These are phyloP conservation scores for Microdochium nivale DNA, from an alignment of 2,329 filamentous ascomycete genomes.

Conservation along the genomic window DNA sequence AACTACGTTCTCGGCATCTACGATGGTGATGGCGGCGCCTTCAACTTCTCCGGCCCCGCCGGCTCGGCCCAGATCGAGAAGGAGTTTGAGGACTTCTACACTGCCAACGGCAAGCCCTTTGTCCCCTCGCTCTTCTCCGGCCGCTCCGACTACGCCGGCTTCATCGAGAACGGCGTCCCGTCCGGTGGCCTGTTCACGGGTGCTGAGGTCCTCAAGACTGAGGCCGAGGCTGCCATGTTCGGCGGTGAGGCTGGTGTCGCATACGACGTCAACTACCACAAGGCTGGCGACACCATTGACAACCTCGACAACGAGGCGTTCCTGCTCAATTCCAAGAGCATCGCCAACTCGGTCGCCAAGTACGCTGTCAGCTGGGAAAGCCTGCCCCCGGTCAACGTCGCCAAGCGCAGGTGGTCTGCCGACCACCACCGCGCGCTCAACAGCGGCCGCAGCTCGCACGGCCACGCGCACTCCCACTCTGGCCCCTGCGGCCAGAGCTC, in stretches of 20 bases:
- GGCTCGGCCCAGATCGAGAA: constrained; percentile 47
- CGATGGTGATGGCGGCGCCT: constrained; percentile 47
- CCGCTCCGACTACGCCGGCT: constrained; percentile 56
- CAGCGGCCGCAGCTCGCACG: constrained; percentile 10
- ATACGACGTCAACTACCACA: constrained; percentile 22
- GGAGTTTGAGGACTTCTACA: constrained; percentile 42
- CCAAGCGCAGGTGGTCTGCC: constrained; percentile 19
- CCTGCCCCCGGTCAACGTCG: constrained; percentile 24
- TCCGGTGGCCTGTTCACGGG: constrained; percentile 63
- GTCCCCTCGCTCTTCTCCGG: constrained; percentile 57
- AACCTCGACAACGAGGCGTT: constrained; percentile 21
- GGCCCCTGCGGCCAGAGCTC: constrained; percentile 16
- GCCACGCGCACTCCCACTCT: constrained; percentile 14
- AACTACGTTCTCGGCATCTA: constrained; percentile 40
- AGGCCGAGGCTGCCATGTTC: constrained; percentile 40
- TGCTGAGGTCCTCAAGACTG: constrained; percentile 55
- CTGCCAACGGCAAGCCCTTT: constrained; percentile 33
- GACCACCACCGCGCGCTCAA: constrained; percentile 19
- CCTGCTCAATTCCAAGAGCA: constrained; percentile 17
- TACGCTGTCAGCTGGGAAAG: constrained; percentile 33
- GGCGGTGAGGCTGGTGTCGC: constrained; percentile 39
- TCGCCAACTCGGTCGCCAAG: constrained; percentile 18
- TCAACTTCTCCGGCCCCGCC: constrained; percentile 41
- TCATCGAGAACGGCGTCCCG: constrained; percentile 27
- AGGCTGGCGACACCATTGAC: constrained; percentile 22